phyloP scores from a whole-genome alignment of 2,329 filamentous ascomycete species.

The Aureobasidium sp. region DNA sequence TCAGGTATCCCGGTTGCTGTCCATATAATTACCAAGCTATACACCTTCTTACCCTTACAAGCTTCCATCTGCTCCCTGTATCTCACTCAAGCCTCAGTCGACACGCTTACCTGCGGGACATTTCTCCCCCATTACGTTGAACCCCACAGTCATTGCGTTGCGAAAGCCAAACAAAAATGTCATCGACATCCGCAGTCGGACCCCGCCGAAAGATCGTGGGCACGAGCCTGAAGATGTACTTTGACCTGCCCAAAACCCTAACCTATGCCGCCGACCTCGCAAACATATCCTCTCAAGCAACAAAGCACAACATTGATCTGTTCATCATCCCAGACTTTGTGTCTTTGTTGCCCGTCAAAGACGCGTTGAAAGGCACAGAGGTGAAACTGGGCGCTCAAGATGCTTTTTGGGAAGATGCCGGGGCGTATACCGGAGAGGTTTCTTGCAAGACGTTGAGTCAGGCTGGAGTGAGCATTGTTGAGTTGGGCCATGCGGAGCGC shows the following conservation, averaged over 20 bases:
- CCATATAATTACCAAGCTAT: neutral
- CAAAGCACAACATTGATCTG: constrained; percentile 53
- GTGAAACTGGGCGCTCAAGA: constrained; percentile 69
- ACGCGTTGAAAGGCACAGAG: constrained; percentile 41
- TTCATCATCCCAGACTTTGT: constrained; percentile 75
- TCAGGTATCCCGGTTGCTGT: neutral
- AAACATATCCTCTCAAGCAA: constrained; percentile 43
- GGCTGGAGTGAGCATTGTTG: constrained; percentile 63
- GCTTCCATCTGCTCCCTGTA: no score
- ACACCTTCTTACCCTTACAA: neutral
- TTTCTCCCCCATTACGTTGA: constrained; percentile 1
- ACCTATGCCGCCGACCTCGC: constrained; percentile 38
- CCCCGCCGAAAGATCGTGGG: constrained; percentile 55
- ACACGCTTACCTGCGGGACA: neutral
- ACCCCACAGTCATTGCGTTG: constrained; percentile 1
- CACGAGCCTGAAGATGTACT: constrained; percentile 75
- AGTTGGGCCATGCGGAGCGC: constrained; percentile 75
- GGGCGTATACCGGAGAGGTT: constrained; percentile 71
- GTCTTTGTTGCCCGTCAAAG: constrained; percentile 48
- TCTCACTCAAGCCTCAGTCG: neutral
- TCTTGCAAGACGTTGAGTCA: constrained; percentile 60
- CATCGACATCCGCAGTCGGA: constrained; percentile 13
- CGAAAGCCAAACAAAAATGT: constrained; percentile 2
- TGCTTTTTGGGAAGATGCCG: constrained; percentile 59
- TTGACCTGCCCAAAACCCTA: constrained; percentile 55